Conservation (phyloP, 768 basidiomycete species). For the Dictyophora rubrovolvata region DNA sequence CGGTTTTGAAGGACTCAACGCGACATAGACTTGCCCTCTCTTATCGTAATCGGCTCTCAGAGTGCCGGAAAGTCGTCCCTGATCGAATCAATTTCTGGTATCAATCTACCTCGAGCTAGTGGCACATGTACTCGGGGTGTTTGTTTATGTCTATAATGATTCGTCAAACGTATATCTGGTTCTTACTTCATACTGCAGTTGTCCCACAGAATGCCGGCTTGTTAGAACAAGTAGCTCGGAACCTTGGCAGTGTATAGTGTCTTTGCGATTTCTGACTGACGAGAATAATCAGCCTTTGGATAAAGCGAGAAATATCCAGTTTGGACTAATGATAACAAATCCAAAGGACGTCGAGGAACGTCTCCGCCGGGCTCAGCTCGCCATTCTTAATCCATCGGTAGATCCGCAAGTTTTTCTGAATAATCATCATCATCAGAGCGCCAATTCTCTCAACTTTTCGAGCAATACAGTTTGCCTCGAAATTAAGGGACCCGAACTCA, state of each 20-base stretch:
- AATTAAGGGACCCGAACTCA: slow-evolving; percentile 12
- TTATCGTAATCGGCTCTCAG: slow-evolving; percentile 64
- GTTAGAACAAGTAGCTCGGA: neutral
- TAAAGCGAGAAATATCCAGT: slow-evolving; percentile 6
- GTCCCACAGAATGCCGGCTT: slow-evolving; percentile 17
- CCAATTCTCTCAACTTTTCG: neutral
- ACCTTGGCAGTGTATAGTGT: slow-evolving; percentile 15
- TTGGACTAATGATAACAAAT: slow-evolving; percentile 12
- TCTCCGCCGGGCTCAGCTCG: slow-evolving; percentile 17
- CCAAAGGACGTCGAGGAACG: slow-evolving; percentile 11
- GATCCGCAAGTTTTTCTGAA: slow-evolving; percentile 6
- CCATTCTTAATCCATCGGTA: slow-evolving; percentile 15
- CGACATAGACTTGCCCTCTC: slow-evolving; percentile 64
- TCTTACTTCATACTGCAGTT: neutral
- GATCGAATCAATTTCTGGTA: slow-evolving; percentile 67
- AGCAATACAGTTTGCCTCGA: slow-evolving; percentile 13
- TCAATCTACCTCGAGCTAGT: slow-evolving; percentile 57
- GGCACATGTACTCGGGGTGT: slow-evolving; percentile 66
- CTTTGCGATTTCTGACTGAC: slow-evolving; percentile 13
- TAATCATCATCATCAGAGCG: neutral
- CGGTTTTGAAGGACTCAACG: slow-evolving; percentile 40
- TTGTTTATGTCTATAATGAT: neutral
- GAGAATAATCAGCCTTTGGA: slow-evolving; percentile 10
- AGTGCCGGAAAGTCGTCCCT: slow-evolving; percentile 70
- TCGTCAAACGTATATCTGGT: neutral